Conservation (phyloP, 2,329 filamentous ascomycete species). For the Samsoniella hepiali region DNA sequence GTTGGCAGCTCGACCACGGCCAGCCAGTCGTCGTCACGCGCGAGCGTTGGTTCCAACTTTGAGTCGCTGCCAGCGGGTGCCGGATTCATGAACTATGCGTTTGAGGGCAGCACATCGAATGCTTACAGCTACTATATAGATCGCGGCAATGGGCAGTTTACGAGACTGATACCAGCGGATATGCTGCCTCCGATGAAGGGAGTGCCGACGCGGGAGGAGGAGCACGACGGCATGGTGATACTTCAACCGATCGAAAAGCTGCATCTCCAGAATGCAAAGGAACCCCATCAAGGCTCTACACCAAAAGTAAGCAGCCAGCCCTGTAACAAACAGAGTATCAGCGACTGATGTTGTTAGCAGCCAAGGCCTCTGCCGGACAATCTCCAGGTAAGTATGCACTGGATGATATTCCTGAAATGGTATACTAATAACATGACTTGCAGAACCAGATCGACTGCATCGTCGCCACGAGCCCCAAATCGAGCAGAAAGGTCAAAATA, state of each 20-base stretch:
- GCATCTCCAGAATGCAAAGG: slow-evolving; percentile 37
- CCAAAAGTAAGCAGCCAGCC: slow-evolving; percentile 37
- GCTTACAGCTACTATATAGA: slow-evolving; percentile 51
- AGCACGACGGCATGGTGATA: slow-evolving; percentile 43
- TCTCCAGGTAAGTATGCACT: slow-evolving; percentile 4
- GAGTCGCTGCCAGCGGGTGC: neutral
- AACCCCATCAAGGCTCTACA: slow-evolving; percentile 36
- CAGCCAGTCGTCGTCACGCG: slow-evolving; percentile 1
- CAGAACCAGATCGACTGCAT: slow-evolving; percentile 36
- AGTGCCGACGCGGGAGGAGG: slow-evolving; percentile 41
- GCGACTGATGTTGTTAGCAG: neutral
- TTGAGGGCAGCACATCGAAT: slow-evolving; percentile 1
- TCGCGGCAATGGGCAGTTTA: slow-evolving; percentile 51
- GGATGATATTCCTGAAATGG: neutral
- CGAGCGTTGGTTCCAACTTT: slow-evolving; percentile 12
- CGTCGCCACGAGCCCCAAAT: slow-evolving; percentile 32
- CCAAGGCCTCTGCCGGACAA: neutral
- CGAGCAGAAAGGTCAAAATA: slow-evolving; percentile 56
- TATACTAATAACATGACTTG: slow-evolving; percentile 15
- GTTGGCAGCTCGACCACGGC: neutral
- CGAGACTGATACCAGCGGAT: slow-evolving; percentile 55
- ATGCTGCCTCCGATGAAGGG: slow-evolving; percentile 44
- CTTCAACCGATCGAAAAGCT: slow-evolving; percentile 40
- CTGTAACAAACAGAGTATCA: neutral
- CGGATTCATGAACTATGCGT: neutral